A percentile compares a stretch with the other conserved stretches of the same genome.
These are phyloP conservation scores for Daphne laureola DNA, from an alignment of 441 rosid genomes.

Conservation along the genomic window DNA sequence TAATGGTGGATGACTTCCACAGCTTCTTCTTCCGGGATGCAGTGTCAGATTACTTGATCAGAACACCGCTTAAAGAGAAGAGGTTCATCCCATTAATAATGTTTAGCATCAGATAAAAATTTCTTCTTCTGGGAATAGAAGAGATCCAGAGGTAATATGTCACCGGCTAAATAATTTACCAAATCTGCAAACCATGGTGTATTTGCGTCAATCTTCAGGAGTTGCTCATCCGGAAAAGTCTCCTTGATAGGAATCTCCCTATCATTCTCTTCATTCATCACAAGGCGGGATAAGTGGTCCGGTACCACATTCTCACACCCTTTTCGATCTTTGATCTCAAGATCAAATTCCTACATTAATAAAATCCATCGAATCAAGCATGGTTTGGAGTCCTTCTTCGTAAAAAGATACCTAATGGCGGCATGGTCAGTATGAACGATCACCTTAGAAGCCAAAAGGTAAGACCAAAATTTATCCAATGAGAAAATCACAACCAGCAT, in stretches of 20 bases:
- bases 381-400: neutral
- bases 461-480: slow-evolving; percentile 1
- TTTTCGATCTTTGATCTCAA: slow-evolving; percentile 1
- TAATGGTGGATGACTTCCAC: neutral
- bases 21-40: neutral
- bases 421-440: neutral
- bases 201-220: neutral
- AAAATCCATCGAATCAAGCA: neutral
- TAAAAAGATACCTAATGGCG: neutral
- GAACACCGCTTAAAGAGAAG: no score
- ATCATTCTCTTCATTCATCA: neutral
- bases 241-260: neutral
- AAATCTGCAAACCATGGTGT: neutral
- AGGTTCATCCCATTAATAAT: no score
- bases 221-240: neutral
- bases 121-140: neutral
- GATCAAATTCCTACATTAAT: neutral
- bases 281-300: neutral
- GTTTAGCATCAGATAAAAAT: neutral
- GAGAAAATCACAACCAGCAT: neutral
- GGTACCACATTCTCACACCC: neutral
- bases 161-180: neutral
- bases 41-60: no score
- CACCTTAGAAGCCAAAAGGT: neutral
- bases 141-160: neutral